Base-by-base conservation (phyloP, 2,329 filamentous ascomycete species). In the Emmonsia crescens region DNA sequence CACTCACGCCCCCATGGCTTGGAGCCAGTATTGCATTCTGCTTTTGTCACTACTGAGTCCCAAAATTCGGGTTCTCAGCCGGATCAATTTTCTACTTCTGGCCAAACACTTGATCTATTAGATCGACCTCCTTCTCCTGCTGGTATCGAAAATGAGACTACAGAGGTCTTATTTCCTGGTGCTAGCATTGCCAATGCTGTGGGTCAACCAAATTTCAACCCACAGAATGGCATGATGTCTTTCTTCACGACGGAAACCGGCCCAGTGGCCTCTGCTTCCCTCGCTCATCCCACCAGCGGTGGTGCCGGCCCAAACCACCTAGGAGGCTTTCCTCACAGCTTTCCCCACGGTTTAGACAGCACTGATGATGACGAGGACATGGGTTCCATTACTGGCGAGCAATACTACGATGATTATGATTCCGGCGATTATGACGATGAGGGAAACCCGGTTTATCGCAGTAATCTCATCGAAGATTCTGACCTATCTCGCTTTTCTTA, bases 401-500 rank as follows among this genome's bases (percentile, higher is more conserved):
- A 40, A 29, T 10, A 21, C 3, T 33, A 54, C 27, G 42, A n/a
- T 19, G 40, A 57, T 38, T 52, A 61, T 16, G 44, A 40, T 31
- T 40, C 57, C 44, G 40, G 27, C 38, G 57, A 27, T 48, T 27
- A 55, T 27, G n/a, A 51, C 31, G 29, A 24, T 9, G 57, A 58
- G 46, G 38, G 44, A 21, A 33, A 16, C 27, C 33, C 38, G 10
- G 44, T 27, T 10, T 54, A 58, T 31, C 48, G 54, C 31, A 57
- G 58, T 42, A 64, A 48, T 29, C 59, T 66, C 33, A 63, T 66
- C 59, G 54, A 58, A 49, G 33, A 42, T 49, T 38, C 49, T 36
- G 60, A 63, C 21, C 55, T 65, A 38, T 38, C 44, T 54, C 27
- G 44, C 6, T 66, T 66, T 51, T 33, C 29, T 24, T 21, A 49